phyloP scores from a whole-genome alignment of 352 stramenopile species.

The Phytophthora palmivora region DNA sequence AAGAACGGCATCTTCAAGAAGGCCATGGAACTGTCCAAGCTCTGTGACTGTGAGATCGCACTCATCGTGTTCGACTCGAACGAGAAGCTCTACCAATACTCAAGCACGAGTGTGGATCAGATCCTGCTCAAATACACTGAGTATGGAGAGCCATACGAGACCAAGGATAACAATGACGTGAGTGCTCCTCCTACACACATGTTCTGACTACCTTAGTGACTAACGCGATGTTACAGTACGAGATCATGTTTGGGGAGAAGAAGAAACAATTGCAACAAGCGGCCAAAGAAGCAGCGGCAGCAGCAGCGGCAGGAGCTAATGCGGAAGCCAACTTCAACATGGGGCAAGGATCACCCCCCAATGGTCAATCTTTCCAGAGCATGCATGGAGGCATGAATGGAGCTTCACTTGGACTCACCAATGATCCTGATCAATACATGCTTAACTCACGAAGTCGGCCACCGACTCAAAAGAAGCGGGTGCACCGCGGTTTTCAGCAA shows the following conservation, averaged over 20 bases:
- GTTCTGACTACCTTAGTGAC: constrained; percentile 4
- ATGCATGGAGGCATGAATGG: constrained; percentile 43
- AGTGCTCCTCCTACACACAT: constrained; percentile 20
- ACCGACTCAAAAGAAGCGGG: constrained; percentile 66
- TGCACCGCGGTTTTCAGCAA: constrained; percentile 80
- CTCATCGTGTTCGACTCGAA: constrained; percentile 90
- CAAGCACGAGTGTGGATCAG: constrained; percentile 82
- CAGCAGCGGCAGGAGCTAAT: constrained; percentile 38
- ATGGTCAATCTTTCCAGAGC: constrained; percentile 44
- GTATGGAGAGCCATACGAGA: constrained; percentile 84
- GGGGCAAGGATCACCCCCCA: constrained; percentile 28
- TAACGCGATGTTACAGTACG: constrained; percentile 54
- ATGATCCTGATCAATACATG: constrained; percentile 76
- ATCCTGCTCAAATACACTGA: constrained; percentile 90
- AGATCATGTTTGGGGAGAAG: constrained; percentile 86
- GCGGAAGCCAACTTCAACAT: constrained; percentile 48
- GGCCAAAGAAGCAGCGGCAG: constrained; percentile 51
- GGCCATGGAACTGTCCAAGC: constrained; percentile 88
- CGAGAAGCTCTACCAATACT: constrained; percentile 88
- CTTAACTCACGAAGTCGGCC: constrained; percentile 45
- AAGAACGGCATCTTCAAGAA: constrained; percentile 91
- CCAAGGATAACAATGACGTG: constrained; percentile 87
- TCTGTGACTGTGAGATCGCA: constrained; percentile 88
- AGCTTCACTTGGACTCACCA: constrained; percentile 57
- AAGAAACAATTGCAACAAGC: constrained; percentile 64